Base-by-base conservation (phyloP, 108 stramenopile species). In the Cyclostephanos invisitatus region DNA sequence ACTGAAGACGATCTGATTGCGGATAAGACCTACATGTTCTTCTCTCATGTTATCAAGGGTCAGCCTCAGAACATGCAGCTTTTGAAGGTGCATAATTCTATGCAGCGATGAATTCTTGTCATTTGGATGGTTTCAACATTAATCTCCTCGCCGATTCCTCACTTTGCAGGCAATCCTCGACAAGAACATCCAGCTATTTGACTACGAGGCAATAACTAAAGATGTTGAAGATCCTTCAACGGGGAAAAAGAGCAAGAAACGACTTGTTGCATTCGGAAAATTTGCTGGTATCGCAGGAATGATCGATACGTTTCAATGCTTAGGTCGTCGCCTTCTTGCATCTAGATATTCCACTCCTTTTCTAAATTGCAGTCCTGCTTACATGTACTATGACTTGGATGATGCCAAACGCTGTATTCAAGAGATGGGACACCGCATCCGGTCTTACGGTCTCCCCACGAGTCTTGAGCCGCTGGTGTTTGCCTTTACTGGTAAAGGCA, bases 271-370 rank as follows among this genome's bases (percentile, higher is more conserved):
- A n/a, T 96, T 96, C 73, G 96, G 96, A n/a, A 68, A 82, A 48
- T 96, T 80, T 71, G 96, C 92, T 2, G 96, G 96, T n/a, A 73
- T 87, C 17, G 96, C 96, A 7, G 96, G 92, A 24, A 88, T 84
- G 83, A 82, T 93, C 17, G 90, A 96, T 75, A 79, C 79, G 7
- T 78, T 94, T 42, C 90, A 90, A 58, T 89, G 84, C 28, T 60
- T 94, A 6, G 96, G 96, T 11, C 80, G 88, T 64, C 87, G 86
- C n/a, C 74, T 94, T 14, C 66, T 96, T 36, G 67, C 79, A 40
- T 63, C 73, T 58, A 84, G 87, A 7, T 74, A 61, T 64, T 79
- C 80, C 40, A 93, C 92, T 14, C 92, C 92, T n/a, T 90, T 96
- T 46, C 82, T 96, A 24, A 78, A 80, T 66, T 73, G 78, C 40